Base-by-base conservation (phyloP, 345 rosid genomes). In the Acer saccharum region DNA sequence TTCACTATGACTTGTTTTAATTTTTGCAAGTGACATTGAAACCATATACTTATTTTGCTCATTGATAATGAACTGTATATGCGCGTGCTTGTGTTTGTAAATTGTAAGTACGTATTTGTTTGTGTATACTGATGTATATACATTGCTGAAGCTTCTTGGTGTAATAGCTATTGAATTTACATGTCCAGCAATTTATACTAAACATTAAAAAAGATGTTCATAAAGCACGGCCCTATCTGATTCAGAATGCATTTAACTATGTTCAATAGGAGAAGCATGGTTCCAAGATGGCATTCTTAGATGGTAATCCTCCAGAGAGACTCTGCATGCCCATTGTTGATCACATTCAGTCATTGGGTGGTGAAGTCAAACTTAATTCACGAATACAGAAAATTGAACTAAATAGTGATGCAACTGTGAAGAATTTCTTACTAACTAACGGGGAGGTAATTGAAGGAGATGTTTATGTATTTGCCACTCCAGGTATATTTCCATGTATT, bases 241-340 rank as follows among this genome's bases (percentile, higher is more conserved):
- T 48, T 54, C 69, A 75, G 70, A 81, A 73, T 58, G 9, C 27
- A 70, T 55, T 50, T 52, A 65, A 21, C 43, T 78, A 16, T 10
- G 32, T 48, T 72, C 74, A 68, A 87, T 90, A 95, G 98, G 98
- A 93, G 84, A 95, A 95, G 77, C 90, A 95, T 84, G 99, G 99
- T 71, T 95, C 98, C 17, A 95, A 95, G 86, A 93, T 95, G 95
- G 99, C 98, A 65, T 95, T 95, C 81, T 89, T 95, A 83, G 98
- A 95, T 89, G 98, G 97, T 66, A 95, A 90, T 77, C 99, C 98
- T 58, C 97, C 97, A 0, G 97, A 95, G 86, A 91, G 99, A 81
- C 98, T 93, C 54, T 93, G 98, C 83, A 85, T 83, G 93, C 98
- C 98, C 6, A 80, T 93, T 20, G 93, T 86, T 71, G 87, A 93